These are phyloP conservation scores for Styphnolobium japonicum DNA, from an alignment of 306 rosid genomes.

Conservation along the genomic window DNA sequence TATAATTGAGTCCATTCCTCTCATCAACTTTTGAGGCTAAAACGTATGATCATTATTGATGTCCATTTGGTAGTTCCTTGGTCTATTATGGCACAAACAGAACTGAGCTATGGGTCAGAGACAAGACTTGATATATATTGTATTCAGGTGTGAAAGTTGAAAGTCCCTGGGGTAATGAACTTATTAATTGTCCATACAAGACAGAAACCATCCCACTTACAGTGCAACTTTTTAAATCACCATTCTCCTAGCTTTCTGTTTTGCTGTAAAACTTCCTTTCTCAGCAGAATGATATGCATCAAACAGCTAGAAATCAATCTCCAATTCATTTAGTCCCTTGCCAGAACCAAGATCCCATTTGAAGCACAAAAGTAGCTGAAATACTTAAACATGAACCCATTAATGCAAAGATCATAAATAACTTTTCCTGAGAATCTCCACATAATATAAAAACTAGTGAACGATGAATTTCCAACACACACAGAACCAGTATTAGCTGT, in stretches of 20 bases:
- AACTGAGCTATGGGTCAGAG: not conserved
- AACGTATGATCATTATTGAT: not conserved
- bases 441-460: not conserved
- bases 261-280: not conserved
- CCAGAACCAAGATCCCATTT: not conserved
- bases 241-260: slow-evolving; percentile 7
- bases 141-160: not conserved
- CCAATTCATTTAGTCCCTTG: not conserved
- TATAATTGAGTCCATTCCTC: not conserved
- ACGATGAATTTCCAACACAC: not conserved
- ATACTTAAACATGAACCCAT: not conserved
- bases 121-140: not conserved
- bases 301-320: slow-evolving; percentile 14
- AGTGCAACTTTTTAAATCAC: not conserved
- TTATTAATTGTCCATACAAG: not conserved
- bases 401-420: not conserved
- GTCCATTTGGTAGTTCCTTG: slow-evolving; percentile 9
- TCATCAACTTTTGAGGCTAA: slow-evolving; percentile 6
- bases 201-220: not conserved
- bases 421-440: not conserved
- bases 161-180: slow-evolving; percentile 2
- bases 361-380: not conserved
- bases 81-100: not conserved
- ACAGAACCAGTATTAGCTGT: slow-evolving; percentile 7
- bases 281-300: not conserved